Percentiles rank a stretch among this genome's conserved stretches.
These are phyloP conservation scores for Gossypium davidsonii DNA, from an alignment of 441 rosid genomes.

Conservation along the genomic window DNA sequence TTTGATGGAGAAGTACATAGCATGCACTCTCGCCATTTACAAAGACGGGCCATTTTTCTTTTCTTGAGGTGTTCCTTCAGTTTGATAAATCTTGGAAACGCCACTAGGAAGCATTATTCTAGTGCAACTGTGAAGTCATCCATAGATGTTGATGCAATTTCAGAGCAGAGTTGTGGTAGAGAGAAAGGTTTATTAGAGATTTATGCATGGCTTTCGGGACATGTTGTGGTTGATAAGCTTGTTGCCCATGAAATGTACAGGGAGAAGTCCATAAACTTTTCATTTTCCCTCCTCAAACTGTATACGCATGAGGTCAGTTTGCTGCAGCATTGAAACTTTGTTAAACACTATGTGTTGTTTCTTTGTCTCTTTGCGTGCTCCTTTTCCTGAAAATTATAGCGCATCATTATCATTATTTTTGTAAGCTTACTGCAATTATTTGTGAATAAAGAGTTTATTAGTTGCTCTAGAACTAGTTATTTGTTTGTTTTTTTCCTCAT, in stretches of 20 bases:
- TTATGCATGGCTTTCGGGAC: slow-evolving; percentile 54
- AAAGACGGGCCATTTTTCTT: slow-evolving; percentile 61
- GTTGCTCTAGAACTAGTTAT: slow-evolving; percentile 1
- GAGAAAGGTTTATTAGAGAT: slow-evolving; percentile 50
- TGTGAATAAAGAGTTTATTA: background rate
- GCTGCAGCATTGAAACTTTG: slow-evolving; percentile 2
- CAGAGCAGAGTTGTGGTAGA: slow-evolving; percentile 25
- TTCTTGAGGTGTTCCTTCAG: slow-evolving; percentile 63
- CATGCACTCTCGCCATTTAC: slow-evolving; percentile 42
- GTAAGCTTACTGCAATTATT: background rate
- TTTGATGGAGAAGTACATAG: slow-evolving; percentile 28
- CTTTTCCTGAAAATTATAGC: background rate
- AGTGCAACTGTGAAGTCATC: slow-evolving; percentile 24
- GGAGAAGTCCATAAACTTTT: slow-evolving; percentile 40
- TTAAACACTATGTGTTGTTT: background rate
- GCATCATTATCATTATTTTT: background rate
- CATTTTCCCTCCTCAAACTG: slow-evolving; percentile 60
- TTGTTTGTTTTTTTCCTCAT: background rate
- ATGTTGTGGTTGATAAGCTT: slow-evolving; percentile 28
- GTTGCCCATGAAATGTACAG: slow-evolving; percentile 28
- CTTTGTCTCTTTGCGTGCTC: background rate
- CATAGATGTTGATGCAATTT: slow-evolving; percentile 19
- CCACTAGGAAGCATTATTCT: slow-evolving; percentile 27
- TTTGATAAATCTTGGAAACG: slow-evolving; percentile 40
- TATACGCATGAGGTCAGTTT: slow-evolving; percentile 69